Percentiles rank a stretch among this genome's conserved stretches.
Evolutionary conservation across 305 asterid genomes (phyloP).

Genomic region (Plantago lanceolata): DNA sequence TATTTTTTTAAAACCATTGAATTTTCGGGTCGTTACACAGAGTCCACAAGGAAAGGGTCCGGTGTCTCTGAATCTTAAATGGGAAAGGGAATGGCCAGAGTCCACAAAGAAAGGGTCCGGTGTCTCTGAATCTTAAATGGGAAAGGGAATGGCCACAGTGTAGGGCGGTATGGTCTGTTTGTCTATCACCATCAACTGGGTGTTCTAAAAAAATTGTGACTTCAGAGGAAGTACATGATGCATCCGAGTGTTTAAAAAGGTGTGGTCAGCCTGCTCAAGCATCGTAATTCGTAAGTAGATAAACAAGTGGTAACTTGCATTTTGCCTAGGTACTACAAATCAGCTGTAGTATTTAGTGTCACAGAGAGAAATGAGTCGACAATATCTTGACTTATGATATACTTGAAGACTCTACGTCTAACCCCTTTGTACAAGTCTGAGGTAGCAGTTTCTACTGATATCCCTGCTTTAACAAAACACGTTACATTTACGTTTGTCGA

Average conservation of each 20-base stretch:
- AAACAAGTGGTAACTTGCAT: not conserved
- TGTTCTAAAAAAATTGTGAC: conserved; percentile 65
- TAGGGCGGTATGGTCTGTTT: conserved; percentile 79
- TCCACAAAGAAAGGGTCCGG: conserved; percentile 58
- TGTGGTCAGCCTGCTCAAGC: conserved; percentile 82
- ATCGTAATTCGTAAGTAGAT: conserved; percentile 55
- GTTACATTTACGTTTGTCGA: no score
- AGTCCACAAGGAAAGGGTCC: conserved; percentile 65
- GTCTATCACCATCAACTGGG: conserved; percentile 64
- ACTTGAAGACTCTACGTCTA: no score
- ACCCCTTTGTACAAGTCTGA: conserved; percentile 37
- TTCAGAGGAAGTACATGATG: conserved; percentile 65
- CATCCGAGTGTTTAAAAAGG: conserved; percentile 57
- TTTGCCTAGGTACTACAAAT: not conserved
- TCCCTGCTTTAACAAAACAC: not conserved
- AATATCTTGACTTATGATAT: not conserved
- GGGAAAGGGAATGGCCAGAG: conserved; percentile 91
- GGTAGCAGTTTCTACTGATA: not conserved
- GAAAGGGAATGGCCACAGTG: conserved; percentile 68
- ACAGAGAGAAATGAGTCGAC: not conserved
- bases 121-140: conserved; percentile 68
- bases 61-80: conserved; percentile 55
- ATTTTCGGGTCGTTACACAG: no score
- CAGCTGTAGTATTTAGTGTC: not conserved
- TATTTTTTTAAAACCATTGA: no score